phyloP scores from a whole-genome alignment of 495 filamentous ascomycete genomes.

The Alectoria sarmentosa region DNA sequence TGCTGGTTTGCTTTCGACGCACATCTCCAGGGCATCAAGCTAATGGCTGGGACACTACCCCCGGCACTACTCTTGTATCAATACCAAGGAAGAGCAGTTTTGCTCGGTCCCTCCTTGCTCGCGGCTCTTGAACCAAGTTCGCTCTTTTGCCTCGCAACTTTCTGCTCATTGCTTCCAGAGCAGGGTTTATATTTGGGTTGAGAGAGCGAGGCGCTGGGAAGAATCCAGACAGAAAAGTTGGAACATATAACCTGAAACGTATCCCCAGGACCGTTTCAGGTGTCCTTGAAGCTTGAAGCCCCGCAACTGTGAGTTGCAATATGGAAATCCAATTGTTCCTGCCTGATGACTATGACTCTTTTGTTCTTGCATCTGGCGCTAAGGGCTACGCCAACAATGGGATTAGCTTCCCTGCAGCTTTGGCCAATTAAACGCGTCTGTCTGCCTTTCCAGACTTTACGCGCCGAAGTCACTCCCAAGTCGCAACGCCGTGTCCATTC shows the following conservation, averaged over 20 bases:
- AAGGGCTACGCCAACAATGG: constrained; percentile 1
- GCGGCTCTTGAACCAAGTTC: not conserved
- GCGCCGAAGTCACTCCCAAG: constrained; percentile 16
- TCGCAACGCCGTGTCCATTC: not conserved
- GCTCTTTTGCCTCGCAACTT: not conserved
- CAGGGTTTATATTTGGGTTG: not conserved
- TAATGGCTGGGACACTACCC: not conserved
- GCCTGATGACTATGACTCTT: constrained; percentile 11
- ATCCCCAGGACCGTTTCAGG: not conserved
- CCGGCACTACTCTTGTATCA: not conserved
- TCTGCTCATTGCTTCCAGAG: not conserved
- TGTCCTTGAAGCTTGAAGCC: not conserved
- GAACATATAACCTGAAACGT: not conserved
- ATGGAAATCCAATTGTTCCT: constrained; percentile 10
- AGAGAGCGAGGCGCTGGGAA: not conserved
- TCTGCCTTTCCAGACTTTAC: constrained; percentile 5
- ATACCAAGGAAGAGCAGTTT: not conserved
- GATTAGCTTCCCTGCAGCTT: constrained; percentile 3
- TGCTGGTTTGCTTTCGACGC: not conserved
- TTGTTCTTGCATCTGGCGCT: constrained; percentile 10
- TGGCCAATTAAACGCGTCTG: constrained; percentile 21
- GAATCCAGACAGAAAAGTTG: not conserved
- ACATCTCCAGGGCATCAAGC: not conserved
- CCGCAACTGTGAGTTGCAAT: not conserved
- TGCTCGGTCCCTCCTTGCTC: not conserved